Evolutionary conservation across 345 rosid genomes (phyloP).

Genomic region (Zanthoxylum bungeanum): DNA sequence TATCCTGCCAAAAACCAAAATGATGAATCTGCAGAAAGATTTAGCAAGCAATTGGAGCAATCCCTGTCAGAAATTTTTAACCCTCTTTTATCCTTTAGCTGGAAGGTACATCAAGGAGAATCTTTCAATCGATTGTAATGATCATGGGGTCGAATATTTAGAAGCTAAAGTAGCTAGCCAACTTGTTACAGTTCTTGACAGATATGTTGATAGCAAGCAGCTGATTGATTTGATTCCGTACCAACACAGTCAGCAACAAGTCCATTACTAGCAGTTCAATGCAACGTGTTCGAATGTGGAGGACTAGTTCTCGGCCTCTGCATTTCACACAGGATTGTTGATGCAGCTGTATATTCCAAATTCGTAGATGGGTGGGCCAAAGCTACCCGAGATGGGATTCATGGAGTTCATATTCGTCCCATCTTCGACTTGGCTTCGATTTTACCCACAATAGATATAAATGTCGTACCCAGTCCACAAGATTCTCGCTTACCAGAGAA

Average conservation of each 20-base stretch:
- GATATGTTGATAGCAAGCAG: background rate
- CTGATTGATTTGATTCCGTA: conserved; percentile 5
- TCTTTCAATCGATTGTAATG: conserved; percentile 11
- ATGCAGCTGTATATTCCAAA: conserved; percentile 1
- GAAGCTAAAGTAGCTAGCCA: conserved; percentile 16
- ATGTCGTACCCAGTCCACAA: no score
- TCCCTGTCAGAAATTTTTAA: conserved; percentile 14
- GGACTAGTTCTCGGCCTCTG: conserved; percentile 16
- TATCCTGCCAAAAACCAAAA: background rate
- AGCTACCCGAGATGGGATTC: conserved; percentile 7
- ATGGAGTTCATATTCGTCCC: background rate
- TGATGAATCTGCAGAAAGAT: background rate
- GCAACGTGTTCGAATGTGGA: conserved; percentile 20
- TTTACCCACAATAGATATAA: background rate
- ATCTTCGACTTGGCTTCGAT: background rate
- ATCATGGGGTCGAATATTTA: conserved; percentile 14
- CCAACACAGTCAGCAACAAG: conserved; percentile 6
- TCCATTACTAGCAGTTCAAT: conserved; percentile 15
- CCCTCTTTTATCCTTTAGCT: conserved; percentile 13
- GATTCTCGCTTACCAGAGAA: background rate
- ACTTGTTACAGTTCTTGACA: conserved; percentile 11
- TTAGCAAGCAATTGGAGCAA: background rate
- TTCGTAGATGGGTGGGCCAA: conserved; percentile 14
- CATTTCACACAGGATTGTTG: conserved; percentile 18
- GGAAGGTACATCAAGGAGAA: conserved; percentile 11